Evolutionary conservation across 352 stramenopile species (phyloP).

Genomic region (Phytopythium cucurbitacearum): DNA sequence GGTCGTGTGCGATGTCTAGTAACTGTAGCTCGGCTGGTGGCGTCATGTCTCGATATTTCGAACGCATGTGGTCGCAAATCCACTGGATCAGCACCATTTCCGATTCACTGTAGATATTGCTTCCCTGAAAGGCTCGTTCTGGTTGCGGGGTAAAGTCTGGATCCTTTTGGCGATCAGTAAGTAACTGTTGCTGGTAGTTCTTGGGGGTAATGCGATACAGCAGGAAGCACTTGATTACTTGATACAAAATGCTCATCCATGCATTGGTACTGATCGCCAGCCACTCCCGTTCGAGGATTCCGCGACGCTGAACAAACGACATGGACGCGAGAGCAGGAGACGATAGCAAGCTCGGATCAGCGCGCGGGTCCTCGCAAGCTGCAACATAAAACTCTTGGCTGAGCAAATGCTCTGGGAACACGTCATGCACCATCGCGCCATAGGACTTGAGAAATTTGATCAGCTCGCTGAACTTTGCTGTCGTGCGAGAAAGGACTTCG

Average conservation of each 20-base stretch:
- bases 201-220: slow-evolving; percentile 88
- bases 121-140: slow-evolving; percentile 45
- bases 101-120: slow-evolving; percentile 90
- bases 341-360: slow-evolving; percentile 41
- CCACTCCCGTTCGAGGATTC: slow-evolving; percentile 60
- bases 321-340: slow-evolving; percentile 27
- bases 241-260: slow-evolving; percentile 88
- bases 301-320: slow-evolving; percentile 48
- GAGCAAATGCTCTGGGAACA: slow-evolving; percentile 79
- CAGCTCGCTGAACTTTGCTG: slow-evolving; percentile 79
- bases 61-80: slow-evolving; percentile 72
- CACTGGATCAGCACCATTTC: slow-evolving; percentile 92
- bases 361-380: slow-evolving; percentile 62
- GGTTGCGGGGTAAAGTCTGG: slow-evolving; percentile 10
- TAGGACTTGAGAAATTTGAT: slow-evolving; percentile 91
- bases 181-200: slow-evolving; percentile 43
- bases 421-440: slow-evolving; percentile 88
- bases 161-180: slow-evolving; percentile 2
- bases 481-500: slow-evolving; percentile 50
- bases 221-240: slow-evolving; percentile 92
- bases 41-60: slow-evolving; percentile 5
- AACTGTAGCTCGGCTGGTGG: slow-evolving; percentile 20
- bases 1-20: slow-evolving; percentile 54
- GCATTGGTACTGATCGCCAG: slow-evolving; percentile 31
- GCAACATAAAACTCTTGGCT: slow-evolving; percentile 76